Conservation (phyloP, 1,139 yeast genomes). For the Kodamaea alishanica region DNA sequence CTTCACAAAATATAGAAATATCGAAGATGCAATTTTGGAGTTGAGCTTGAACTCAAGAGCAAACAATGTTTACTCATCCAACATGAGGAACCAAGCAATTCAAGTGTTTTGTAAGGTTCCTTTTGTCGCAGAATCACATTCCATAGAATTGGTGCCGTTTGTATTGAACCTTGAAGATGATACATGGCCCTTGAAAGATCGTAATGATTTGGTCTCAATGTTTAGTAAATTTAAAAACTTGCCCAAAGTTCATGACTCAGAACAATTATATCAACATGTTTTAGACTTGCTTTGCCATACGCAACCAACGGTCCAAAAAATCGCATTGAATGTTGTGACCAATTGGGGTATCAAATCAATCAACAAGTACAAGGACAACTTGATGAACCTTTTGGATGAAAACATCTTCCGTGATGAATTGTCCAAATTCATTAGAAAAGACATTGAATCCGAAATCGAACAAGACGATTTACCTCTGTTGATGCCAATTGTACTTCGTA, state of each 20-base stretch:
- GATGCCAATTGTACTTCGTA: constrained; percentile 72
- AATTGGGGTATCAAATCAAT: constrained; percentile 59
- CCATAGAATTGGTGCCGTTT: constrained; percentile 53
- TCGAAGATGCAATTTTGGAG: constrained; percentile 31
- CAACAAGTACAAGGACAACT: constrained; percentile 66
- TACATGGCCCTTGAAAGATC: constrained; percentile 60
- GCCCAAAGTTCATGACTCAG: constrained; percentile 48
- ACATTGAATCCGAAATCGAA: constrained; percentile 55
- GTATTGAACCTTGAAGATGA: constrained; percentile 34
- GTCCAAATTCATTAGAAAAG: constrained; percentile 52
- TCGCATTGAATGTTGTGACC: constrained; percentile 70
- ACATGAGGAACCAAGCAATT: constrained; percentile 47
- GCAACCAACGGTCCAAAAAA: constrained; percentile 59
- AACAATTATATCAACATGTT: constrained; percentile 51
- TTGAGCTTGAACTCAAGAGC: constrained; percentile 33
- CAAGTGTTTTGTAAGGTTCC: constrained; percentile 55
- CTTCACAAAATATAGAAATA: constrained; percentile 21
- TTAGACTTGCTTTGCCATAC: constrained; percentile 61
- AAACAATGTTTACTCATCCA: constrained; percentile 30
- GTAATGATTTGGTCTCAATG: constrained; percentile 56
- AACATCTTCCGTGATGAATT: constrained; percentile 83
- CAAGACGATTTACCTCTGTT: constrained; percentile 54
- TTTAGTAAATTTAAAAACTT: constrained; percentile 66
- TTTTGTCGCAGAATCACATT: constrained; percentile 61
- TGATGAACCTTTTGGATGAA: constrained; percentile 76